Base-by-base conservation (phyloP, 1,284 basidiomycete genomes). In the Microbotryum silenes-acaulis region DNA sequence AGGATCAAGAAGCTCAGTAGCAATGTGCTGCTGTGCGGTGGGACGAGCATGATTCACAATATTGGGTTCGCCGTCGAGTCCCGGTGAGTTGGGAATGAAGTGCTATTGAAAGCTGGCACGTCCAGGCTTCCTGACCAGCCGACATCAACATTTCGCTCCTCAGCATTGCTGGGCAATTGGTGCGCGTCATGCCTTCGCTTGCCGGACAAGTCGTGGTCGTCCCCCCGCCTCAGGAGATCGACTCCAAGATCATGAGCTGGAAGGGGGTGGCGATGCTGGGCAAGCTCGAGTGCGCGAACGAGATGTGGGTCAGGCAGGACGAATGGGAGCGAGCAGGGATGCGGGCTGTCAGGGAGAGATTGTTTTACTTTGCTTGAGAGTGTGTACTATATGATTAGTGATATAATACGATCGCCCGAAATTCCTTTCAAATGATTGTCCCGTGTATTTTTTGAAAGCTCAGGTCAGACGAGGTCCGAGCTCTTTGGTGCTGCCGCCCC, bases 261-360 rank as follows among this genome's bases (percentile, higher is more conserved):
- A 97, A 97, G 76, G 94, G 94, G 6, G 91, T 88, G 21, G 85
- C 88, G n/a, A 90, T 96, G 23, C 83, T 97, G 61, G 90, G 87
- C 33, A 89, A 91, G 75, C 87, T 98, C 81, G 94, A 97, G 54
- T 83, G 85, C 2, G 83, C 89, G 59, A 81, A 83, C 54, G 94
- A 98, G 71, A 77, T 97, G 67, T 97, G 94, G 91, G 80, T 97
- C 51, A 84, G 87, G 16, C 78, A 80, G 58, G 80, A 85, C 51
- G 94, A 98, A 75, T 97, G 91, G 91, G 88, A 78, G 51, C 72
- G 75, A 57, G 72, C 80, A 12, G 80, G 80, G 0, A 77, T 75
- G 66, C 74, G 78, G 57, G 76, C 78, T 8, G 70, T 81, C 57
- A 78, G 78, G 68, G 80, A 81, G 46, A 47, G 67, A 23, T 54